A percentile compares a stretch with the other conserved stretches of the same genome.
Conservation (phyloP, 495 filamentous ascomycete species). For the Rusavskia elegans region DNA sequence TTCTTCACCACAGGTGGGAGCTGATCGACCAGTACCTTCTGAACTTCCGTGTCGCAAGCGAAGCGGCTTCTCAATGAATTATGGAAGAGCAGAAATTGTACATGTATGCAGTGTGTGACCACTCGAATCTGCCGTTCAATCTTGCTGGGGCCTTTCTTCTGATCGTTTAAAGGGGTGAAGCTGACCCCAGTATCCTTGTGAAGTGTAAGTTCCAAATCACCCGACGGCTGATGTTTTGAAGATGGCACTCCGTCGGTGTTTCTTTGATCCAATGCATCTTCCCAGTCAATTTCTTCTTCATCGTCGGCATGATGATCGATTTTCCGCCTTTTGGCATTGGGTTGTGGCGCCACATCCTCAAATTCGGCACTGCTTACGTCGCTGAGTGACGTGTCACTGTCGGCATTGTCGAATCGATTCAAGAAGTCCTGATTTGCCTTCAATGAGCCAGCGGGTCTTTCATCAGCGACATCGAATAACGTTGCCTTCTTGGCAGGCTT, state of each 20-base stretch:
- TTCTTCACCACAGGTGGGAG: constrained; percentile 48
- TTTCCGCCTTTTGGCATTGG: constrained; percentile 11
- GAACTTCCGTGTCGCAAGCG: constrained; percentile 63
- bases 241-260: not conserved
- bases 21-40: constrained; percentile 58
- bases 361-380: constrained; percentile 43
- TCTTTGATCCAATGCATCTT: constrained; percentile 51
- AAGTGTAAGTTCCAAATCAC: constrained; percentile 65
- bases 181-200: constrained; percentile 37
- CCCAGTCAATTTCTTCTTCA: constrained; percentile 55
- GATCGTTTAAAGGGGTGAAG: constrained; percentile 41
- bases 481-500: constrained; percentile 28
- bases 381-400: constrained; percentile 48
- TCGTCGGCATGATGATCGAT: constrained; percentile 24
- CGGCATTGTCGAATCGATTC: constrained; percentile 32
- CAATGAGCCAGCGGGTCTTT: constrained; percentile 28
- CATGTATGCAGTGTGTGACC: constrained; percentile 74
- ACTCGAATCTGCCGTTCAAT: constrained; percentile 63
- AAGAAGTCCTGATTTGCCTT: constrained; percentile 32
- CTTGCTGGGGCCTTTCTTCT: constrained; percentile 77
- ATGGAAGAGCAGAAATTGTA: constrained; percentile 75
- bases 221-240: constrained; percentile 13
- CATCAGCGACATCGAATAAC: constrained; percentile 54
- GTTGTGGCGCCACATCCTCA: constrained; percentile 37
- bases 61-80: constrained; percentile 78